Percentiles rank a stretch among this genome's conserved stretches.
phyloP scores from a whole-genome alignment of 371 early-diverging fungal species.

The Dichotomocladium elegans region DNA sequence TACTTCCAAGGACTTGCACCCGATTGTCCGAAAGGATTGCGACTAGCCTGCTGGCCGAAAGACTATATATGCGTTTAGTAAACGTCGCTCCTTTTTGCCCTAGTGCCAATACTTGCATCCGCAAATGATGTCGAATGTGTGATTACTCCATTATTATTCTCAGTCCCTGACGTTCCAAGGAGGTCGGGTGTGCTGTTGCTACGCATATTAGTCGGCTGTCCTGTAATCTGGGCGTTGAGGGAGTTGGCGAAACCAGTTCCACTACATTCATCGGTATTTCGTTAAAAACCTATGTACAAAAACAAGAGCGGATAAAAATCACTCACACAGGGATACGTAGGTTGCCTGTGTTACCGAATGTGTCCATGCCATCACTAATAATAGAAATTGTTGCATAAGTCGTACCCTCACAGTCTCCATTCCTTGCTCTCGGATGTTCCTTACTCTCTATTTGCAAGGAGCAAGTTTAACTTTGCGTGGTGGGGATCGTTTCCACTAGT shows the following conservation, averaged over 20 bases:
- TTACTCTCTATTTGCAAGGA: conserved; percentile 18
- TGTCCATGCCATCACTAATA: conserved; percentile 45
- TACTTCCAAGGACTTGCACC: conserved; percentile 5
- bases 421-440: neutral
- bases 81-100: neutral
- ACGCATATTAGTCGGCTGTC: neutral
- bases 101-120: neutral
- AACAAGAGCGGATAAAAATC: neutral
- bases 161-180: neutral
- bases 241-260: conserved; percentile 35
- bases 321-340: conserved; percentile 45
- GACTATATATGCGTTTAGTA: conserved; percentile 3
- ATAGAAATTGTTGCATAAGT: neutral
- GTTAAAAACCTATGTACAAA: neutral
- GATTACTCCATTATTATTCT: neutral
- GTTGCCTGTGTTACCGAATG: conserved; percentile 50
- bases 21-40: conserved; percentile 39
- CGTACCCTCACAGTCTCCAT: neutral
- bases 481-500: conserved; percentile 5
- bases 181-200: neutral
- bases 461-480: conserved; percentile 17
- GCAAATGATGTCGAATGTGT: neutral
- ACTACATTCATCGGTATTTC: conserved; percentile 3
- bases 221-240: conserved; percentile 12
- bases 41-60: conserved; percentile 28